Base-by-base conservation (phyloP, 208 protist genomes). In the Entamoeba dispar region DNA sequence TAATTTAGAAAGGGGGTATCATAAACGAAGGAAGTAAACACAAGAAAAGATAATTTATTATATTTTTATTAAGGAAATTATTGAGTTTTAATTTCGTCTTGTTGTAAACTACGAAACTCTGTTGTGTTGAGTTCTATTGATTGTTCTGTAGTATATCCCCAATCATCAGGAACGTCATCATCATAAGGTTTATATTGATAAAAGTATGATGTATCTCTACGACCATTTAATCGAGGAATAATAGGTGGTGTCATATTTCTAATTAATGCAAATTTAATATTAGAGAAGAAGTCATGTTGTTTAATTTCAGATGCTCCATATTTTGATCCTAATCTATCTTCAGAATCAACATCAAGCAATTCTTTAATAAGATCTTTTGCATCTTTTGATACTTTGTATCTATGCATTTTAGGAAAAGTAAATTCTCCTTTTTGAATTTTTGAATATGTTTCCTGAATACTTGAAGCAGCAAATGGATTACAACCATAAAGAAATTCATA, bases 261-360 rank as follows among this genome's bases (percentile, higher is more conserved):
- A 27, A 90, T 38, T 14, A 34, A 17, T 1, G 14, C 27, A 55
- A 50, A 94, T n/a, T 94, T 49, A 50, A 94, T 50, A 27, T 34
- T 31, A 4, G 5, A 15, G 17, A 94, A 93, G 19, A 52, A 94
- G 3, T 57, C 31, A 50, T 94, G 93, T 6, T 91, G 27, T 92
- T 92, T 94, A 19, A 94, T 92, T 49, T 94, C 51, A 4, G n/a
- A 27, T 14, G 73, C 38, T n/a, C 50, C 47, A 90, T 38, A 27
- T 1, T 91, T 27, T 50, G 4, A 4, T 10, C 91, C 91, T 14
- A 92, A 14, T 10, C 91, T 5, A 22, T 69, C 22, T 34, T 69
- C 55, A 2, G 91, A 5, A 15, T 92, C 50, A 15, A 31, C 7
- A 38, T 69, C 19, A 8, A 92, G 38, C 43, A 92, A n/a, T 19